These are phyloP conservation scores for Aspergillus pseudoterreus DNA, from an alignment of 2,329 filamentous ascomycete species.

Conservation along the genomic window DNA sequence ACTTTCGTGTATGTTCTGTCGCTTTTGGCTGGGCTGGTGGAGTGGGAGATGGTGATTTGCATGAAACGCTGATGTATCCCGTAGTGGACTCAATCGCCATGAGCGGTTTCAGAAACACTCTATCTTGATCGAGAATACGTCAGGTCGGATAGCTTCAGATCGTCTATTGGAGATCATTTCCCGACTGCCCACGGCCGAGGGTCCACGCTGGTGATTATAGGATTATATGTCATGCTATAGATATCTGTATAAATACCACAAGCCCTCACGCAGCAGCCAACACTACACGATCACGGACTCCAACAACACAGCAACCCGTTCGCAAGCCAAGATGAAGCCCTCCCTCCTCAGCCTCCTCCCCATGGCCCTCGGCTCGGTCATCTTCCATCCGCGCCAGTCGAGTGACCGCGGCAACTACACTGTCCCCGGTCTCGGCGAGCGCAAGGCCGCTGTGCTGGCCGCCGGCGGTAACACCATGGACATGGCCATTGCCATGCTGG, in stretches of 20 bases:
- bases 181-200: not conserved
- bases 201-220: no score
- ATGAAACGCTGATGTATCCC: not conserved
- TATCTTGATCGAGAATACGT: no score
- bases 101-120: no score
- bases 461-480: constrained; percentile 22
- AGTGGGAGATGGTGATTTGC: not conserved
- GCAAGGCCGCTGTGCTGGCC: constrained; percentile 17
- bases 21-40: no score
- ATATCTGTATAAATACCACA: not conserved
- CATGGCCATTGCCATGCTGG: constrained; percentile 24
- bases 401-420: constrained; percentile 18
- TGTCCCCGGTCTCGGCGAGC: constrained; percentile 14
- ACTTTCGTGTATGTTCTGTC: no score
- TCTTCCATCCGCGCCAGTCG: constrained; percentile 1
- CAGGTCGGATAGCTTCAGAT: not conserved
- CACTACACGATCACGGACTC: no score
- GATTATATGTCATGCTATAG: not conserved
- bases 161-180: constrained; percentile 2
- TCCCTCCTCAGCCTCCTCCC: not conserved
- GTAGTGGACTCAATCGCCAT: no score
- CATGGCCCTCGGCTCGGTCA: constrained; percentile 5
- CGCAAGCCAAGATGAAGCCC: constrained; percentile 1
- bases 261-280: no score
- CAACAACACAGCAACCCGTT: not conserved